These are phyloP conservation scores for Auriscalpium vulgare DNA, from an alignment of 768 basidiomycete genomes.

Conservation along the genomic window DNA sequence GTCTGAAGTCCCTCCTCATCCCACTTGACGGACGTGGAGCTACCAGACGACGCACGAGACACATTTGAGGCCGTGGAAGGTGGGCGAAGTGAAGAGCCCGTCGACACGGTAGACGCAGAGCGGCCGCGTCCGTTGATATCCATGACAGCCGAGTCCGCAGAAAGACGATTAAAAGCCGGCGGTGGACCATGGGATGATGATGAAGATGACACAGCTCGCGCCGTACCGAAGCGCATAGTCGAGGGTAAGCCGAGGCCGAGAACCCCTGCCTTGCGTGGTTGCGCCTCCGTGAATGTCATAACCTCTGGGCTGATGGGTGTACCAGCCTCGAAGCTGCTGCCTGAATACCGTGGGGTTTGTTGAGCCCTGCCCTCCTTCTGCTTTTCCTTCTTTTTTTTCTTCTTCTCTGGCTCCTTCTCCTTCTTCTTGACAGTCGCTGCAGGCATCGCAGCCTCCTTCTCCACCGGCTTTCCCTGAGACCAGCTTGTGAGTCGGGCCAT, in stretches of 20 bases:
- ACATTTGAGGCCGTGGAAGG: conserved; percentile 32
- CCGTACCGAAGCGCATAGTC: conserved; percentile 29
- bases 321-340: conserved; percentile 66
- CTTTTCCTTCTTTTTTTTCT: conserved; percentile 22
- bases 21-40: conserved; percentile 39
- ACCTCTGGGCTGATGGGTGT: conserved; percentile 30
- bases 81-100: conserved; percentile 40
- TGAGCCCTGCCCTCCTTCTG: conserved; percentile 17
- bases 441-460: conserved; percentile 21
- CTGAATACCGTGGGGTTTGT: conserved; percentile 30
- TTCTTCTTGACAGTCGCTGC: conserved; percentile 24
- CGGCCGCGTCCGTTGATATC: conserved; percentile 20
- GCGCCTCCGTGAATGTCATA: conserved; percentile 5
- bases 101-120: conserved; percentile 32
- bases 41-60: conserved; percentile 30
- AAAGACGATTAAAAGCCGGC: conserved; percentile 24
- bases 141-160: conserved; percentile 15
- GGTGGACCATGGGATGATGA: conserved; percentile 1
- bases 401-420: conserved; percentile 27
- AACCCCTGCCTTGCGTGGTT: conserved; percentile 38
- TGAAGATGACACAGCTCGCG: conserved; percentile 8
- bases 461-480: conserved; percentile 45
- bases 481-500: conserved; percentile 68
- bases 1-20: conserved; percentile 42
- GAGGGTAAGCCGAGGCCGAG: conserved; percentile 58